Conservation (phyloP, 2,329 filamentous ascomycete genomes). For the Alternaria conjuncta region DNA sequence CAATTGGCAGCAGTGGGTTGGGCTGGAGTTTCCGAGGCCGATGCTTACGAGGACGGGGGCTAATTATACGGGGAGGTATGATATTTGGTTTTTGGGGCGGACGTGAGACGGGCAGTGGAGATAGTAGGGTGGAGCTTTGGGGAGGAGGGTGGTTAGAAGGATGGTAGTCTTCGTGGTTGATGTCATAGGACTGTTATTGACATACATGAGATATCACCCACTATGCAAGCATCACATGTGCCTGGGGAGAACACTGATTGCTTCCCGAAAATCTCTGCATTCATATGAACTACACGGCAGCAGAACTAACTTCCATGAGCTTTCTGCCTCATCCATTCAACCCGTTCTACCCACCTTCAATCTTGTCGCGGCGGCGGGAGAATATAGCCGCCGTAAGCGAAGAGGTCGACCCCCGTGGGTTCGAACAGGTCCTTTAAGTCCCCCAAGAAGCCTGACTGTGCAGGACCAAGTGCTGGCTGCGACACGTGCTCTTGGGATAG, state of each 20-base stretch:
- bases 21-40: neutral
- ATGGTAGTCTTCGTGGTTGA: neutral
- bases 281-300: neutral
- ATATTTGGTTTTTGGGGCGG: neutral
- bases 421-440: no score
- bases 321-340: neutral
- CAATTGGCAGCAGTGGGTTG: neutral
- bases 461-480: no score
- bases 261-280: neutral
- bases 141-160: rapidly evolving
- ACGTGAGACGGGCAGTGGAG: neutral
- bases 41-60: neutral
- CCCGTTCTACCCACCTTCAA: neutral
- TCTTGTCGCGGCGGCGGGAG: no score
- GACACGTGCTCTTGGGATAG: no score
- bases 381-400: no score
- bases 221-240: neutral
- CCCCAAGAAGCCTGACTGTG: no score
- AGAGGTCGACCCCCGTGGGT: no score
- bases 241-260: rapidly evolving
- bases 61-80: neutral
- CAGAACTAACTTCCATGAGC: rapidly evolving
- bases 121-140: neutral
- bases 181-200: neutral
- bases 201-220: no score